Base-by-base conservation (phyloP, 208 protist species). In the Leishmania braziliensis region DNA sequence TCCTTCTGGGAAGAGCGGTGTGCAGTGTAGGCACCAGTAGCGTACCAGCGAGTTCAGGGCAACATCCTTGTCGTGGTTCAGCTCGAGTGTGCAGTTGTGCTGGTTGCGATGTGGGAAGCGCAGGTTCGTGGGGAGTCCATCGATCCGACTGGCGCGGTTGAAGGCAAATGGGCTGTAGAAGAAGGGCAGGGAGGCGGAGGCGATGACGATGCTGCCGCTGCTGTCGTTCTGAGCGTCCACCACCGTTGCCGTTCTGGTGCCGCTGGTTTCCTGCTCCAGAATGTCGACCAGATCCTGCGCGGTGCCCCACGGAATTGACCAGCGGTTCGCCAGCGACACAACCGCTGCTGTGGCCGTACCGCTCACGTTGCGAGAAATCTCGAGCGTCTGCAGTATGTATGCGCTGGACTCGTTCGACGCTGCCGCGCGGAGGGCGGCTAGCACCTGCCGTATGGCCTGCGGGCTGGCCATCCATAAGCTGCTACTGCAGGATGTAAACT, bases 1-100 rank as follows among this genome's bases (percentile, higher is more conserved):
- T 43, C 93, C 93, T 33, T 79, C 71, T 5, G 83, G 88, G 77
- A 96, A 96, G 39, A 96, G 84, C 65, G 90, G 87, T 46, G 87
- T 75, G 80, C 94, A 97, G 68, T 83, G 70, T 26, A 96, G 36
- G 76, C 89, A 94, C 89, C 90, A 95, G 87, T 95, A 97, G 62
- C 86, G 85, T 46, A 91, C 88, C 43, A 78, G 56, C 43, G 58
- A 89, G 54, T 84, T 60, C 6, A 88, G 53, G 43, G 81, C 60
- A 33, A 69, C 66, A 72, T 92, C 88, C 29, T 75, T 60, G 65
- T 91, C 86, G 48, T 77, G 78, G 65, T 87, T 85, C 62, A 95
- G 88, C 66, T 85, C 73, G 53, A 95, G 72, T n/a, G 76, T 83
- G 79, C 90, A 95, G 78, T 87, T 83, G 63, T 91, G 80, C n/a